Evolutionary conservation across 345 rosid species (phyloP), one percentile per base, ranked within the genome.

Genomic region (Lepidium aucheri): DNA sequence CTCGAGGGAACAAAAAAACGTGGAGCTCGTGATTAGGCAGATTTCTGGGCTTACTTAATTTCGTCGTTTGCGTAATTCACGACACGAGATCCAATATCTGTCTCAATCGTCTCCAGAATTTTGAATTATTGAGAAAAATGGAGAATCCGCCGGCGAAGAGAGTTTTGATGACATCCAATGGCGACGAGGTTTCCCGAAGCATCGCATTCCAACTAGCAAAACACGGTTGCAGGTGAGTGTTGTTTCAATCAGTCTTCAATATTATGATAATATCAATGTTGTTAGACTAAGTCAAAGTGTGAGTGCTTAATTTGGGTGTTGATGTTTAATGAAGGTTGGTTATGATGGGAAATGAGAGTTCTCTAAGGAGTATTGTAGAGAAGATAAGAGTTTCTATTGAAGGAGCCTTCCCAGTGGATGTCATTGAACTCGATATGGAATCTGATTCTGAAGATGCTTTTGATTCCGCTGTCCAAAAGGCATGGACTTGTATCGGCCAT

Each of bases 221-320:
- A 56, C 83, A 72, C 8, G 95, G 95, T 35, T 94, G 97, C 90
- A 86, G 97, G 98, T 92, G 97, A 90, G 8, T n/a, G n/a, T n/a
- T 51, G 60, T 58, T 17, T 63, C 59, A 26, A 26, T 28, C 32
- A 28, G 7, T 28, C 32, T 28, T 28, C 32, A 28, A 28, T 3
- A 26, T 26, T 26, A n/a, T 26, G 0, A 4, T 26, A 26, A 26
- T 5, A 0, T 26, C 30, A 26, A 26, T 4, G 30, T n/a, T n/a
- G 30, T 26, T 28, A 28, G 32, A 28, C 32, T 28, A 28, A 28
- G 4, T 24, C 26, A 4, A 28, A 5, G 32, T 28, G 32, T 28
- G 32, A 28, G 32, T 28, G 32, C 5, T 28, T 28, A 28, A 28
- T 28, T 28, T 28, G 32, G 30, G 30, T 26, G 30, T 26, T 26